These are phyloP conservation scores for Aspergillus fumigatiaffinis DNA, from an alignment of 2,329 filamentous ascomycete species.

Conservation along the genomic window DNA sequence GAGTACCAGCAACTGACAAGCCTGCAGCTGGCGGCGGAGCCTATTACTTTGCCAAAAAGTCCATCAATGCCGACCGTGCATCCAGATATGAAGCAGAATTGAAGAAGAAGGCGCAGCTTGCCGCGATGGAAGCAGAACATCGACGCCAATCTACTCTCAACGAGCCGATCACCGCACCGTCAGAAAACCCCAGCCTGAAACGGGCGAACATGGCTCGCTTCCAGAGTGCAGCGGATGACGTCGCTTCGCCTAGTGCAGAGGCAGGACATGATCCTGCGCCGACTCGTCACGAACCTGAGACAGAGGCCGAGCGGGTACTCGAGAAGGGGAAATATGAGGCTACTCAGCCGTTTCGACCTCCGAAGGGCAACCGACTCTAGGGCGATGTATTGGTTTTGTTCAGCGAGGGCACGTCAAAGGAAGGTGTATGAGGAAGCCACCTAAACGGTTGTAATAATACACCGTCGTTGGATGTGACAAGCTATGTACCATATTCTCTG, in stretches of 20 bases:
- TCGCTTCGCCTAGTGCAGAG: constrained; percentile 68
- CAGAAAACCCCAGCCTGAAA: constrained; percentile 29
- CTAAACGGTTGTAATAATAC: not conserved
- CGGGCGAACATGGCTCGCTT: constrained; percentile 31
- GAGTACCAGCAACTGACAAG: constrained; percentile 5
- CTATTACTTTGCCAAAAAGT: constrained; percentile 93
- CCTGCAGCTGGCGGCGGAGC: constrained; percentile 74
- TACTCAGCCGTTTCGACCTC: constrained; percentile 66
- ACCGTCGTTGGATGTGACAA: not conserved
- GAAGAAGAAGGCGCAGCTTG: constrained; percentile 49
- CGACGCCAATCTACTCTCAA: constrained; percentile 25
- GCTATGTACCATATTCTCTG: not conserved
- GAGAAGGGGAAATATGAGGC: constrained; percentile 93
- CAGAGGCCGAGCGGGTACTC: constrained; percentile 59
- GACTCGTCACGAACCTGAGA: constrained; percentile 73
- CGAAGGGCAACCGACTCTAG: constrained; percentile 82
- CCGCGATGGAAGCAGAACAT: constrained; percentile 33
- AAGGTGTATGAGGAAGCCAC: not conserved
- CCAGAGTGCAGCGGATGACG: constrained; percentile 39
- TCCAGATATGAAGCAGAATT: constrained; percentile 67
- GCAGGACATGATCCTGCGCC: constrained; percentile 76
- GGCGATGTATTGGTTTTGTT: not conserved
- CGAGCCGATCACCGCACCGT: constrained; percentile 14
- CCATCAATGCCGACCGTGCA: constrained; percentile 85
- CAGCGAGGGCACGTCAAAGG: not conserved